phyloP scores from a whole-genome alignment of 768 basidiomycete species.

The Tricholoma hemisulphureum region DNA sequence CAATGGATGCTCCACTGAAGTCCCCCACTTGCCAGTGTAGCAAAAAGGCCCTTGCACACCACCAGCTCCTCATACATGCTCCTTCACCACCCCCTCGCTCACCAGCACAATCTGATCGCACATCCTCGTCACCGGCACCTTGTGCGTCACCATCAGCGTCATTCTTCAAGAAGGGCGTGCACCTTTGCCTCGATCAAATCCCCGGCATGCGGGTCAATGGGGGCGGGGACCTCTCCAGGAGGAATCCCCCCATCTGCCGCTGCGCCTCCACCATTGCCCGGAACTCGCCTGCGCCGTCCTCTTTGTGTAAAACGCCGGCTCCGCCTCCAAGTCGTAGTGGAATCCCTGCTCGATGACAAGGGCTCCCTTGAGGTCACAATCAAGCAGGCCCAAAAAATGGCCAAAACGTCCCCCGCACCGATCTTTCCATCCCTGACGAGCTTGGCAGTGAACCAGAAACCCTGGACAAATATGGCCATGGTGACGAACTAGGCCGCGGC shows the following conservation, averaged over 20 bases:
- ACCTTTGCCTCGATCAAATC: too few relatives aligned
- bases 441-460: constrained; percentile 93
- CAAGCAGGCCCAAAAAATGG: constrained; percentile 97
- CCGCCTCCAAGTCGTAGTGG: constrained; percentile 69
- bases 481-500: constrained; percentile 77
- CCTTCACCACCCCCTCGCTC: too few relatives aligned
- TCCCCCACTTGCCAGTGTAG: constrained; percentile 76
- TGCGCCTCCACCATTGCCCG: constrained; percentile 62
- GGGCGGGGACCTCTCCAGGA: constrained; percentile 38
- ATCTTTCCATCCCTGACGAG: constrained; percentile 78
- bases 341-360: constrained; percentile 84
- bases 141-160: constrained; percentile 92
- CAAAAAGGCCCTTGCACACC: constrained; percentile 66
- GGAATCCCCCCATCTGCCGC: constrained; percentile 49
- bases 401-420: constrained; percentile 79
- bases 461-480: constrained; percentile 93
- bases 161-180: too few relatives aligned
- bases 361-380: constrained; percentile 86
- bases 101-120: constrained; percentile 91
- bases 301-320: constrained; percentile 11
- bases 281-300: constrained; percentile 56
- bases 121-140: constrained; percentile 83
- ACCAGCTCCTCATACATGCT: constrained; percentile 75
- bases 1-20: too few relatives aligned
- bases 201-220: constrained; percentile 36